Percentiles rank a stretch among this genome's conserved stretches.
Evolutionary conservation across 2,329 filamentous ascomycete species (phyloP).

Genomic region (Chrysosporium queenslandicum): DNA sequence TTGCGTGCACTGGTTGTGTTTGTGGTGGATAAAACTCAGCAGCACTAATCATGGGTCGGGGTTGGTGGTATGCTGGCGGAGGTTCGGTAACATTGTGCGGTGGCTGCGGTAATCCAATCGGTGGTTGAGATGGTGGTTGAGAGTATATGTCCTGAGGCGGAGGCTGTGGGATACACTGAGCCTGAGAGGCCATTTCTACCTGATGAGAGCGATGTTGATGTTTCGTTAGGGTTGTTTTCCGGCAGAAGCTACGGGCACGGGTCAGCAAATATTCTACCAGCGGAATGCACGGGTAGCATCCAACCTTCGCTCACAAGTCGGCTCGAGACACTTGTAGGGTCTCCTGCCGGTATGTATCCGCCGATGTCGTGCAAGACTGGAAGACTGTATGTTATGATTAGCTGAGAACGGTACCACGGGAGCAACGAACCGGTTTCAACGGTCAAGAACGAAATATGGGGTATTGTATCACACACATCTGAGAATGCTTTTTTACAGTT

Average conservation of each 20-base stretch:
- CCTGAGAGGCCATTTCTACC: conserved; percentile 10
- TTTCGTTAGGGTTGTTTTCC: conserved; percentile 21
- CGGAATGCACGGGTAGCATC: neutral
- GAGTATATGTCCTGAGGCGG: conserved; percentile 13
- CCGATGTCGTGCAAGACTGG: conserved; percentile 20
- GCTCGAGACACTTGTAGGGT: conserved; percentile 19
- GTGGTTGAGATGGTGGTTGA: conserved; percentile 11
- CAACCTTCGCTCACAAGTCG: conserved; percentile 19
- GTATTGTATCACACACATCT: conserved; percentile 28
- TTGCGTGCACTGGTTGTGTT: conserved; percentile 14
- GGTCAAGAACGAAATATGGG: conserved; percentile 9
- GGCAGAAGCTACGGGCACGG: conserved; percentile 17
- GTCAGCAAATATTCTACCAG: neutral
- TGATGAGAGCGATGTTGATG: conserved; percentile 20
- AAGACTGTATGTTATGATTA: conserved; percentile 18
- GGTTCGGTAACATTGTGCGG: conserved; percentile 1
- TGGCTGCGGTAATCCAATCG: conserved; percentile 6
- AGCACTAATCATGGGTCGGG: conserved; percentile 4
- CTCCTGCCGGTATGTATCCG: conserved; percentile 20
- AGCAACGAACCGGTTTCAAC: neutral
- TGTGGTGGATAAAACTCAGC: conserved; percentile 14
- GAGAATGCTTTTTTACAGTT: conserved; percentile 38
- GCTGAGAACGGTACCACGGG: neutral
- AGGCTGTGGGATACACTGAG: conserved; percentile 9
- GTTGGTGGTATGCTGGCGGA: conserved; percentile 5